These are phyloP conservation scores for Suillus alpinus DNA, from an alignment of 768 basidiomycete species.

Conservation along the genomic window DNA sequence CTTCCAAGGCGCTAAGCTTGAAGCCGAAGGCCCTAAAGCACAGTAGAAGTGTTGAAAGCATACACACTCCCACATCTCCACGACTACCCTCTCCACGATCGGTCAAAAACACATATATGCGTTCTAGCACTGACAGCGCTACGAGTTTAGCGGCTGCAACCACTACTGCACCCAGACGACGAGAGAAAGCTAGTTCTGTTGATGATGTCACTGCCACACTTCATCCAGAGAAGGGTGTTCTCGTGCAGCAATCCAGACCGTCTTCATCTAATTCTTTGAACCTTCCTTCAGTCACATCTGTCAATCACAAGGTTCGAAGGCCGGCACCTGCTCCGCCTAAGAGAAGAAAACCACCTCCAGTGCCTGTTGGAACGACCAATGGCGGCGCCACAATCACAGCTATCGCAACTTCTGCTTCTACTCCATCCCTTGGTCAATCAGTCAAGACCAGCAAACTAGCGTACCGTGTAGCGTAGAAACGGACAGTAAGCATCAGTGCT, in stretches of 20 bases:
- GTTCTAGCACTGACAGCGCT: conserved; percentile 39
- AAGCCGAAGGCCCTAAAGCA: conserved; percentile 51
- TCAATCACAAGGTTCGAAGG: conserved; percentile 32
- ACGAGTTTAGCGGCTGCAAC: conserved; percentile 27
- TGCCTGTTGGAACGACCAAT: conserved; percentile 50
- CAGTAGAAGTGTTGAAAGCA: conserved; percentile 65
- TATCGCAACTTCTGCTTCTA: conserved; percentile 42
- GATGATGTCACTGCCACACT: conserved; percentile 22
- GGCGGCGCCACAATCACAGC: conserved; percentile 58
- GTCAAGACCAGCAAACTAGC: conserved; percentile 14
- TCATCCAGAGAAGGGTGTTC: conserved; percentile 15
- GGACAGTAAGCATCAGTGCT: not conserved
- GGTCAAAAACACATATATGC: conserved; percentile 36
- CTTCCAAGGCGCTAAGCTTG: conserved; percentile 20
- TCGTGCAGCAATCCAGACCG: conserved; percentile 16
- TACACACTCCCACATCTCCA: conserved; percentile 32
- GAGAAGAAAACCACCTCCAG: conserved; percentile 69
- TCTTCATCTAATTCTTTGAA: conserved; percentile 18
- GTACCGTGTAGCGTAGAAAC: not conserved
- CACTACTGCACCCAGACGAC: conserved; percentile 15
- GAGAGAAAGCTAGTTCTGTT: conserved; percentile 25
- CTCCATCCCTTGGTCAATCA: conserved; percentile 14
- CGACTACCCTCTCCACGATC: conserved; percentile 31
- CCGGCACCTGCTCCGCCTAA: conserved; percentile 69
- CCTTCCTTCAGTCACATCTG: conserved; percentile 17